phyloP scores from a whole-genome alignment of 306 rosid genomes.

The Sphenostylis stenocarpa region DNA sequence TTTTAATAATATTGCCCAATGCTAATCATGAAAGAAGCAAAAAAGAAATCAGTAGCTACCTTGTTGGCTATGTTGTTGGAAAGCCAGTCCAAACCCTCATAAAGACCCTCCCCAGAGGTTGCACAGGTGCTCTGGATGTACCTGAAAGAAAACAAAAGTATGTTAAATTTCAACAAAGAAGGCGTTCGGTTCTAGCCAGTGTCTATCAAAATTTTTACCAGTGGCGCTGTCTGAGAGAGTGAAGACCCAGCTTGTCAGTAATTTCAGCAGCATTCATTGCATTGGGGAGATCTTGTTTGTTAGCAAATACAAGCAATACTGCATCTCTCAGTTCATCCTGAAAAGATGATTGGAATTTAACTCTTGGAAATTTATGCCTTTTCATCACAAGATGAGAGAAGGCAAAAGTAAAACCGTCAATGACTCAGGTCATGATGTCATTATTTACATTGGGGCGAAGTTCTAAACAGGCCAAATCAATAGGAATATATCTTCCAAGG shows the following conservation, averaged over 20 bases:
- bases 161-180: slow-evolving; percentile 20
- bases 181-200: background rate
- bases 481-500: background rate
- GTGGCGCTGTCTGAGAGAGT: slow-evolving; percentile 99
- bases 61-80: slow-evolving; percentile 99
- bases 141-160: slow-evolving; percentile 52
- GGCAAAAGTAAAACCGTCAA: background rate
- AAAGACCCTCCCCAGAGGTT: slow-evolving; percentile 89
- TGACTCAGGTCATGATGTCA: background rate
- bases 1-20: background rate
- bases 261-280: slow-evolving; percentile 99
- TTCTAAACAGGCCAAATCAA: background rate
- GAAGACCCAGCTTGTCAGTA: slow-evolving; percentile 98
- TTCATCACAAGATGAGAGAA: background rate
- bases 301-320: slow-evolving; percentile 95
- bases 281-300: slow-evolving; percentile 99
- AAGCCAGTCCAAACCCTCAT: slow-evolving; percentile 99
- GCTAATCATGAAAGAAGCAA: background rate
- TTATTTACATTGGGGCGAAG: background rate
- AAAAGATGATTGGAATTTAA: slow-evolving; percentile 24
- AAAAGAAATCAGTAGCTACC: slow-evolving; percentile 45
- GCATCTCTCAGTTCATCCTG: slow-evolving; percentile 99
- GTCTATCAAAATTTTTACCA: slow-evolving; percentile 53
- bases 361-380: background rate
- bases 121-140: slow-evolving; percentile 55